Evolutionary conservation across 2,329 filamentous ascomycete species (phyloP).

Genomic region (Diaporthe humulicola): DNA sequence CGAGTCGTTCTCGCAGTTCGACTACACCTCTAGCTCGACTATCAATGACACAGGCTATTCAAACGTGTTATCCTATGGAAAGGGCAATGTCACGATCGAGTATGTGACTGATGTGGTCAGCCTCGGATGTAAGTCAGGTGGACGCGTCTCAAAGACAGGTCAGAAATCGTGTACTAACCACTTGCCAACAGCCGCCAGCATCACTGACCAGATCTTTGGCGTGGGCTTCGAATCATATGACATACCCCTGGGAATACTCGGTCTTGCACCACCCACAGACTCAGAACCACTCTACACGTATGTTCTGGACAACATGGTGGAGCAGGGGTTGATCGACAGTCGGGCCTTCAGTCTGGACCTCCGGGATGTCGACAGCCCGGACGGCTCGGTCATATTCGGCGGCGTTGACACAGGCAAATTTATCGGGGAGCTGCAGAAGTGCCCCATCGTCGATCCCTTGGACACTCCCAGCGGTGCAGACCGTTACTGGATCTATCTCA

Average conservation of each 20-base stretch:
- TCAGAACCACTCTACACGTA: conserved; percentile 60
- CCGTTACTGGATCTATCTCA: conserved; percentile 51
- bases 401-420: conserved; percentile 67
- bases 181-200: conserved; percentile 47
- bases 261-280: conserved; percentile 58
- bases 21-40: conserved; percentile 56
- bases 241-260: conserved; percentile 66
- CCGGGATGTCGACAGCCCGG: conserved; percentile 56
- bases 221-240: conserved; percentile 59
- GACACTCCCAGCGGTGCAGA: conserved; percentile 43
- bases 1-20: conserved; percentile 57
- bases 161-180: not conserved
- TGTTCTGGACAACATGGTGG: conserved; percentile 63
- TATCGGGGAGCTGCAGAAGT: conserved; percentile 58
- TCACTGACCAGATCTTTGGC: conserved; percentile 64
- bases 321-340: conserved; percentile 61
- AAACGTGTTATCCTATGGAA: conserved; percentile 55
- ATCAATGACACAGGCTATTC: conserved; percentile 53
- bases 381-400: conserved; percentile 66
- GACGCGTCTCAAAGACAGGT: not conserved
- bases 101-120: conserved; percentile 62
- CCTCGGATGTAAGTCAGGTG: conserved; percentile 55
- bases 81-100: conserved; percentile 55
- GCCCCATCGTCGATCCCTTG: conserved; percentile 54
- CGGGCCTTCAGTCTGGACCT: conserved; percentile 66